Base-by-base conservation (phyloP, 805 yeast species). In the Torulaspora microellipsoides region DNA sequence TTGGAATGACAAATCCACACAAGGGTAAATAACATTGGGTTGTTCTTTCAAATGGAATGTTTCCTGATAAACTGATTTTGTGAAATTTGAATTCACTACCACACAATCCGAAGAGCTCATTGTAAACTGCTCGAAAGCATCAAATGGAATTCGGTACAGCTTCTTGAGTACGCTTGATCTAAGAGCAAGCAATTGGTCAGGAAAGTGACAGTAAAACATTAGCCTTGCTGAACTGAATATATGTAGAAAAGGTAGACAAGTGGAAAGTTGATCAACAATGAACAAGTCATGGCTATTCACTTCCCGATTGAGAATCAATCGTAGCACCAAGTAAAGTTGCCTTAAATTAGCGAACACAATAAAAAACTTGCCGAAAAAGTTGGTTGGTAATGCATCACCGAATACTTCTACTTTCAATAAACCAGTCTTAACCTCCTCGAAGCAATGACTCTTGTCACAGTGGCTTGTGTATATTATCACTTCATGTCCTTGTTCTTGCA, bases 151-250 rank as follows among this genome's bases (percentile, higher is more conserved):
- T 49, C 99, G 71, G 65, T 93, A 93, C 0, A 85, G 38, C 47
- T 66, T 68, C 55, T 88, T 82, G 8, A 83, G 23, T 1, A 72
- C 23, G 2, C 81, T 68, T 2, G 73, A 68, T 41, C 82, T 81
- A 14, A 69, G 68, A 0, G 96, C 83, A 34, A 91, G 68, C 38
- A 83, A 70, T 58, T 84, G 83, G 64, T 93, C 99, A 0, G 99
- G 99, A 64, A 91, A 91, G 68, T 93, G 99, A 58, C 99, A 90
- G 64, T 93, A 93, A 60, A 91, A 93, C 40, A 93, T 66, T 3
- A 85, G 73, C 39, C 77, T 77, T 7, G 63, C 43, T 42, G 49
- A 49, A 63, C 77, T 47, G 65, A 60, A 51, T 57, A 58, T 30
- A 45, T 69, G 80, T 15, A 93, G 54, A 12, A 90, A 51, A 5